These are phyloP conservation scores for Elongisporangium undulatum DNA, from an alignment of 352 stramenopile genomes.

Conservation along the genomic window DNA sequence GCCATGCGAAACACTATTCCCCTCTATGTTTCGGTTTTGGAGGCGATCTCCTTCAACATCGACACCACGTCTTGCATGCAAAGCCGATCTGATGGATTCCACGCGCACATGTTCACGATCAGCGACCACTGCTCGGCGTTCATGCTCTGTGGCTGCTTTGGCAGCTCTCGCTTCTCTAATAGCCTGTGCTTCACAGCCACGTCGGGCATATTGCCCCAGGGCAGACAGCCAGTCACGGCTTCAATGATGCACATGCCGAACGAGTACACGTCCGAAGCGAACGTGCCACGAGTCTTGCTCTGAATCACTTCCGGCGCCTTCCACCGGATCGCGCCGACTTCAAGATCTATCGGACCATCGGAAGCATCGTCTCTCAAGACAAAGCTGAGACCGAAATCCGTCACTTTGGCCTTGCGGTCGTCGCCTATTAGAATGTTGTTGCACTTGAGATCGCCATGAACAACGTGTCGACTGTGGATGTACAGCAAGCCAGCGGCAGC, in stretches of 20 bases:
- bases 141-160: conserved; percentile 4
- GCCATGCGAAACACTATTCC: not conserved
- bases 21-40: not conserved
- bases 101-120: conserved; percentile 12
- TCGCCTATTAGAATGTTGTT: conserved; percentile 10
- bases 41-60: not conserved
- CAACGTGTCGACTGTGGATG: conserved; percentile 3
- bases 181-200: conserved; percentile 8
- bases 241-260: conserved; percentile 28
- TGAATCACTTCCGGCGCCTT: conserved; percentile 7
- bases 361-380: not conserved
- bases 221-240: conserved; percentile 11
- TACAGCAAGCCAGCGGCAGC: conserved; percentile 5
- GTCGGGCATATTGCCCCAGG: conserved; percentile 14
- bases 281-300: not conserved
- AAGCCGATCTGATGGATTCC: not conserved
- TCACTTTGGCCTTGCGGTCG: conserved; percentile 5
- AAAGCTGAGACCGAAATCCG: conserved; percentile 11
- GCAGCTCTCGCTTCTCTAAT: conserved; percentile 8
- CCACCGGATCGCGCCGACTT: conserved; percentile 4
- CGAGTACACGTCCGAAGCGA: conserved; percentile 20
- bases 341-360: not conserved
- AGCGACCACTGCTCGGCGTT: conserved; percentile 19
- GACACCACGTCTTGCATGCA: not conserved
- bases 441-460: conserved; percentile 8